A percentile compares a stretch with the other conserved stretches of the same genome.
phyloP scores from a whole-genome alignment of 2,329 filamentous ascomycete species.

The Botrytis pseudocinerea region DNA sequence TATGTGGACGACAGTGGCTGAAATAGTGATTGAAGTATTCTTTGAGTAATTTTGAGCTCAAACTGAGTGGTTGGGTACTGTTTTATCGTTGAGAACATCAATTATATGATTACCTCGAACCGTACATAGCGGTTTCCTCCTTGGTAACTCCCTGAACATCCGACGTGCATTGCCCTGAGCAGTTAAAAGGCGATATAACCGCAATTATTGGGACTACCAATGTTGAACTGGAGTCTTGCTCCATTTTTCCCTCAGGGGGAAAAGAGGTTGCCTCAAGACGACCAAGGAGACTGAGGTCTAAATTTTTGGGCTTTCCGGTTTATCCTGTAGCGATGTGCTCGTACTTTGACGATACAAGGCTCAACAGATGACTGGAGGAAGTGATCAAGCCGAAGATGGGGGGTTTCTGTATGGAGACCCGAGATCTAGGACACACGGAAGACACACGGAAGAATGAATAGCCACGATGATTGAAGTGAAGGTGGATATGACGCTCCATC shows the following conservation, averaged over 20 bases:
- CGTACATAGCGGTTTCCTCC: too few relatives aligned
- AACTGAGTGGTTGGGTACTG: too few relatives aligned
- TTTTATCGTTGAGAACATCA: rapidly evolving
- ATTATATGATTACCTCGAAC: not conserved
- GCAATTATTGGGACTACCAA: not conserved
- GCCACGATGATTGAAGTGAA: not conserved
- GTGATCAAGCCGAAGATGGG: too few relatives aligned
- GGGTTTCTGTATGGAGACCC: not conserved
- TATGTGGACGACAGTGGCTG: not conserved
- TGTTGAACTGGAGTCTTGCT: too few relatives aligned
- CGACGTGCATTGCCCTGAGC: not conserved
- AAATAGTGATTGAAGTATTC: not conserved
- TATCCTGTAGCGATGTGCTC: not conserved
- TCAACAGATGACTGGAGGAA: too few relatives aligned
- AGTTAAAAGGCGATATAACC: not conserved
- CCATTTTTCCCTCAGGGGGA: not conserved
- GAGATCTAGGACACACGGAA: not conserved
- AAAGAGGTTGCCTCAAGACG: not conserved
- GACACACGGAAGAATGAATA: not conserved
- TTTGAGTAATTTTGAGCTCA: not conserved
- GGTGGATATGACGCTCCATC: too few relatives aligned
- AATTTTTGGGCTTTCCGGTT: not conserved
- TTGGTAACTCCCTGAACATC: too few relatives aligned
- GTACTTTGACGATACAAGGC: not conserved
- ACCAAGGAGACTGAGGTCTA: not conserved